Percentiles rank a stretch among this genome's conserved stretches.
Conservation (phyloP, 208 protist genomes). For the Leishmania lainsoni region DNA sequence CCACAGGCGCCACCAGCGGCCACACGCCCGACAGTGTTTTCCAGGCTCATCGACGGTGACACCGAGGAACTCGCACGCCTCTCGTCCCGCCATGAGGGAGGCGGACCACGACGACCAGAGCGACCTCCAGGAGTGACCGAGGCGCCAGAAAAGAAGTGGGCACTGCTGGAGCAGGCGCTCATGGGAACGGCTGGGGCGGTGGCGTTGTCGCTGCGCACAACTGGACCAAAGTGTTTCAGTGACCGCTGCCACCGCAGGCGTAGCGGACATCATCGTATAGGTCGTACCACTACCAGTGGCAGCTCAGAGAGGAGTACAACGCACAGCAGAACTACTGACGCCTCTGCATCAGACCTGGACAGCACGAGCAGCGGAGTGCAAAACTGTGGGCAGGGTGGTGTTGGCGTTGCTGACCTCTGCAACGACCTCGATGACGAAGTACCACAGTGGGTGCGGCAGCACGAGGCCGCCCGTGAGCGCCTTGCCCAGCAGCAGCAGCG, state of each 20-base stretch:
- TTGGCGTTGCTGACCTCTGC: constrained; percentile 1
- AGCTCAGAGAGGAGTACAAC: neutral
- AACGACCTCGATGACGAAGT: constrained; percentile 30
- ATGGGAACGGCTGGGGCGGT: neutral
- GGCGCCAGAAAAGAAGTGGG: neutral
- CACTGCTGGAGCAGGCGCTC: neutral
- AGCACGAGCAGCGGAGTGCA: neutral
- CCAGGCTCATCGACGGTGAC: neutral
- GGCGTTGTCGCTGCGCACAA: neutral
- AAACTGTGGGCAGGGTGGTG: neutral
- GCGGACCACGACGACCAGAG: neutral
- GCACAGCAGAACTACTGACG: neutral
- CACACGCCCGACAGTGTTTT: neutral
- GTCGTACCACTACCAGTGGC: neutral
- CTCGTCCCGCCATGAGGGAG: neutral
- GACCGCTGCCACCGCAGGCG: neutral
- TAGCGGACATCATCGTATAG: neutral
- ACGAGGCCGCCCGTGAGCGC: constrained; percentile 11
- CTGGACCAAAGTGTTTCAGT: too few species aligned
- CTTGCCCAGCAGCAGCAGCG: constrained; percentile 4
- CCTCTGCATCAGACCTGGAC: neutral
- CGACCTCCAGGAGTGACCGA: neutral
- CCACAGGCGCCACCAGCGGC: neutral
- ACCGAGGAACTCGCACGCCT: neutral
- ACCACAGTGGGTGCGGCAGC: constrained; percentile 24